Base-by-base conservation (phyloP, 106 monocot species). In the Alisma plantagoaquatica region DNA sequence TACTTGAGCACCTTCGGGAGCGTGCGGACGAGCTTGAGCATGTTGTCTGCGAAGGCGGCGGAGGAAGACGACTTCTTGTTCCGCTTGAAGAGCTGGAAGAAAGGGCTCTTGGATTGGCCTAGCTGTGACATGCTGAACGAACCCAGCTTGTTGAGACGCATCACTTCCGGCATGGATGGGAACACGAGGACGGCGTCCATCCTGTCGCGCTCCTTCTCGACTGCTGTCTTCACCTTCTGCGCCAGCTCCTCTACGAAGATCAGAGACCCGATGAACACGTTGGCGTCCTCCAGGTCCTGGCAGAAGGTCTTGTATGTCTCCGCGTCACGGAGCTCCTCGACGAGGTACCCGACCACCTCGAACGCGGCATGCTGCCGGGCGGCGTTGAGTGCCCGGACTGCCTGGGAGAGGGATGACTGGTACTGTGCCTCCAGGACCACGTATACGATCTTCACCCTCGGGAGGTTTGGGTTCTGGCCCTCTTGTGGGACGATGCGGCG, bases 41-140 rank as follows among this genome's bases (percentile, higher is more conserved):
- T 87, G 77, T 72, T 75, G 10, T 87, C 86, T 43, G 86, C 86
- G 74, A 87, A 87, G 19, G 75, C 77, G 3, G 77, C 74, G 2
- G 70, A 66, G n/a, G n/a, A n/a, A n/a, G n/a, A n/a, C 2, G 56
- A 49, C 54, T 77, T 51, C 58, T 87, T 87, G 58, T 68, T 68
- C 32, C 62, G 51, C 71, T 87, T 87, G 80, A 87, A 81, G 21
- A 87, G 74, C 64, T 87, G 86, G 77, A 87, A 81, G 68, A 82
- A 78, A 35, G 86, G 86, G 63, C 73, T 74, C 71, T 87, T 87
- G 32, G 86, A 87, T 29, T 87, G 86, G 16, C 86, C 86, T 10
- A 87, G 70, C 74, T 87, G 86, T 29, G 86, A 77, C 86, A 87
- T 87, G 77, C 81, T 81, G 64, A 87, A 87, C n/a, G 86, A 77